A percentile compares a stretch with the other conserved stretches of the same genome.
Evolutionary conservation across 768 basidiomycete genomes (phyloP).

Genomic region (Saitozyma podzolica): DNA sequence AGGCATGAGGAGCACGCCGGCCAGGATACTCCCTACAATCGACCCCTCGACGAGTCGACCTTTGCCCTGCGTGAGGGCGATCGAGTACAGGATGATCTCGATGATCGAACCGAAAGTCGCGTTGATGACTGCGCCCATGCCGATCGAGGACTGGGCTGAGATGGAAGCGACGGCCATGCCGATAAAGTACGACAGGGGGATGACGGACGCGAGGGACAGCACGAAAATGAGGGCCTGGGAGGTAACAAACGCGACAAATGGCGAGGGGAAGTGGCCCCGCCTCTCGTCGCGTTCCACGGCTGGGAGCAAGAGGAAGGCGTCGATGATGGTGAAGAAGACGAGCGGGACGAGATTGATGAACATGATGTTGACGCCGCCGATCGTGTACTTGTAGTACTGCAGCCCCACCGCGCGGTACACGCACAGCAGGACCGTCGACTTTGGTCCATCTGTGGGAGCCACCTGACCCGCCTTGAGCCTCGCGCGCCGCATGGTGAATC

Average conservation of each 20-base stretch:
- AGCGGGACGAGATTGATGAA: conserved; percentile 92
- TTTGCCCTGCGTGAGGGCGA: conserved; percentile 86
- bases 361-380: conserved; percentile 96
- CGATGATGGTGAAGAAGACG: conserved; percentile 94
- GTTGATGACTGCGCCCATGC: conserved; percentile 99
- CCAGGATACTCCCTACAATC: conserved; percentile 90
- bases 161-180: conserved; percentile 99
- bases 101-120: conserved; percentile 98
- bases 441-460: conserved; percentile 73
- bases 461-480: conserved; percentile 81
- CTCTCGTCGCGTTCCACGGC: conserved; percentile 65
- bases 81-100: conserved; percentile 88
- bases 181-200: conserved; percentile 97
- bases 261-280: conserved; percentile 62
- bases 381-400: conserved; percentile 97
- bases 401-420: conserved; percentile 86
- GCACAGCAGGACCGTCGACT: conserved; percentile 87
- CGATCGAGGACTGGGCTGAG: conserved; percentile 96
- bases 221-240: conserved; percentile 79
- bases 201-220: conserved; percentile 81
- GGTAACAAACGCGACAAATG: conserved; percentile 67
- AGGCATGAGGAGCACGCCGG: conserved; percentile 95
- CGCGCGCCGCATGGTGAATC: conserved; percentile 65
- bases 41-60: conserved; percentile 94
- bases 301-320: conserved; percentile 78